Conservation (phyloP, 2,329 filamentous ascomycete species). For the Microcera coccophila region DNA sequence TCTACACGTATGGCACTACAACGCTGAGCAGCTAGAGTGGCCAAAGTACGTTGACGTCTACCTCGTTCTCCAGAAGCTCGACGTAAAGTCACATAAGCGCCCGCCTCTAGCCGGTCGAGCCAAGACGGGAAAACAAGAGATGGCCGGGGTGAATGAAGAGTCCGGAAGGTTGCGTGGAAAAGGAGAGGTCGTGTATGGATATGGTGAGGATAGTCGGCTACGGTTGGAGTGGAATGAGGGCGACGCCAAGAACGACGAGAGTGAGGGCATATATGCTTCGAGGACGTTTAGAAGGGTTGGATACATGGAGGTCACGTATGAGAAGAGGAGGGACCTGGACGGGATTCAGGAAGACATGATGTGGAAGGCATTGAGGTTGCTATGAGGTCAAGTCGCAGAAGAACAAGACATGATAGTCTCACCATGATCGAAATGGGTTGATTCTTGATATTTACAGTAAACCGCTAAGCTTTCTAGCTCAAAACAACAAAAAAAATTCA, state of each 20-base stretch:
- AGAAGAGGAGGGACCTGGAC: not conserved
- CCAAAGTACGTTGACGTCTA: slow-evolving; percentile 1
- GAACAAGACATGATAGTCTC: not conserved
- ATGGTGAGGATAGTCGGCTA: not conserved
- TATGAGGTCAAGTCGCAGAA: not conserved
- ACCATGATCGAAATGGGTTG: not conserved
- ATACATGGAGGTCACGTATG: not conserved
- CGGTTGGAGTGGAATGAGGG: not conserved
- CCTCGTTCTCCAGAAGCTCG: not conserved
- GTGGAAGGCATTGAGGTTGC: not conserved
- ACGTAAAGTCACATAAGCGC: not conserved
- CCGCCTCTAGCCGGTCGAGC: not conserved
- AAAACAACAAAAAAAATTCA: not conserved
- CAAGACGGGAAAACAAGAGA: not conserved
- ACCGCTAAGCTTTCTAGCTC: not conserved
- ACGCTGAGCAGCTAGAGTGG: not conserved
- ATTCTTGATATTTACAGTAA: not conserved
- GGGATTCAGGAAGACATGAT: not conserved
- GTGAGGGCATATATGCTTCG: not conserved
- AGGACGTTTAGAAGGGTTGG: not conserved
- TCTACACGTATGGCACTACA: slow-evolving; percentile 1
- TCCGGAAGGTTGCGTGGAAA: not conserved
- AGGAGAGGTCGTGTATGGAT: not conserved
- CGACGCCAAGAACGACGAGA: not conserved
- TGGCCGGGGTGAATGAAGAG: not conserved